Evolutionary conservation across 305 asterid genomes (phyloP), one percentile per base, ranked within the genome.

Genomic region (Fraxinus baroniana): DNA sequence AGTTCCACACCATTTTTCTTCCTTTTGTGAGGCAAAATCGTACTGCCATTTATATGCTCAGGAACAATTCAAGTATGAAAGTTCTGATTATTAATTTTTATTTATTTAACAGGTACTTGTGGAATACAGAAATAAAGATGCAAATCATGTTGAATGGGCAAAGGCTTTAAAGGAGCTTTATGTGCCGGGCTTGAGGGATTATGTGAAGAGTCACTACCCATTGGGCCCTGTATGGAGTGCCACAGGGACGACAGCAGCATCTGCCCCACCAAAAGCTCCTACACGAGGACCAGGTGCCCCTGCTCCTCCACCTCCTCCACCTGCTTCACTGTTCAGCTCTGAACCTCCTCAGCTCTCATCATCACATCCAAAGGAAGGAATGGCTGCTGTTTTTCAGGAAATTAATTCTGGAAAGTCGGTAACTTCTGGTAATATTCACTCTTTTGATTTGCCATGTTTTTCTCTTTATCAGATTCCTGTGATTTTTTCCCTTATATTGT

Each of bases 171-270:
- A 97, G 87, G 98, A 95, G 87, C 94, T 97, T 39, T 97, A 97
- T 87, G 46, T 94, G 46, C 97, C 99, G n/a, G 98, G 98, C 77
- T 89, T 97, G 89, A 92, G 99, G 88, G 98, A 95, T 85, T 97
- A 92, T 70, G 97, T 97, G 86, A 97, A 93, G 91, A 80, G 87
- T 83, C 97, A 93, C 81, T 92, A 92, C 88, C 98, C 98, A 35
- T 86, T 97, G 86, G 99, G 99, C 36, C 99, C 98, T 79, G 98
- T 94, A 66, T 97, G 99, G 99, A 92, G 91, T 87, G 90, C 94
- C 76, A 89, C 94, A 28, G 98, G 95, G 78, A 92, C 89, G 86
- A 78, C 89, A 81, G 82, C 87, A 49, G 86, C 88, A 78, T 81
- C 94, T 84, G 91, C 91, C 80, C 91, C 92, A 41, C 83, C 87